phyloP scores from a whole-genome alignment of 805 yeast genomes.

The Starmerella vaccinii region DNA sequence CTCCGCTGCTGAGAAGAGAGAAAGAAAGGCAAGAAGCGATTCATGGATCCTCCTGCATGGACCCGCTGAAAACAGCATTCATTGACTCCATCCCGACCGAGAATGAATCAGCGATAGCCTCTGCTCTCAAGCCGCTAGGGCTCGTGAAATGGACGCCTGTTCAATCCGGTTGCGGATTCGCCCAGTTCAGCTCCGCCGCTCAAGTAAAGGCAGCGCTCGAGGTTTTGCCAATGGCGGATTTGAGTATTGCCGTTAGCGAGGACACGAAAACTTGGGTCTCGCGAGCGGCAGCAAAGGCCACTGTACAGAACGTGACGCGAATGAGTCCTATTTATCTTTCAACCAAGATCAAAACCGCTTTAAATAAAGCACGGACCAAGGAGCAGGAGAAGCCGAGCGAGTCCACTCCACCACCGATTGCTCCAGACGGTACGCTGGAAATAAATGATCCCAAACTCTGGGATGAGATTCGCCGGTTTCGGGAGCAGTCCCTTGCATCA shows the following conservation, averaged over 20 bases:
- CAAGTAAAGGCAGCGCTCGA: constrained; percentile 5
- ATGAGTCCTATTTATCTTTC: constrained; percentile 1
- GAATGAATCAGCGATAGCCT: neutral
- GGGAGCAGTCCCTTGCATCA: neutral
- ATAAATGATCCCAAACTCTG: neutral
- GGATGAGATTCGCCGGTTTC: constrained; percentile 4
- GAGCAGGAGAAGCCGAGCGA: neutral
- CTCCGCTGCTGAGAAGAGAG: neutral
- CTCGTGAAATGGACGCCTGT: neutral
- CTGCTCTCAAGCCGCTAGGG: constrained; percentile 2
- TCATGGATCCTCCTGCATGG: constrained; percentile 1
- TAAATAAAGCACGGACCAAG: neutral
- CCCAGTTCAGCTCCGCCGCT: constrained; percentile 6
- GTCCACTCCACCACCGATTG: neutral
- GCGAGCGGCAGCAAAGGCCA: constrained; percentile 1
- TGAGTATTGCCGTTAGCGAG: neutral
- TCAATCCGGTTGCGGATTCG: neutral
- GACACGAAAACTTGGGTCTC: neutral
- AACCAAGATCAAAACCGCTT: neutral
- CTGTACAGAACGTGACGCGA: constrained; percentile 4
- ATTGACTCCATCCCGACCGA: neutral
- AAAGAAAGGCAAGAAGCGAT: neutral
- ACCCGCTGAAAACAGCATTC: constrained; percentile 6
- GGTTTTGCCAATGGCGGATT: constrained; percentile 2
- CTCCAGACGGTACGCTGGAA: constrained; percentile 1